Conservation (phyloP, 1,284 basidiomycete species). For the Irpex sp. region DNA sequence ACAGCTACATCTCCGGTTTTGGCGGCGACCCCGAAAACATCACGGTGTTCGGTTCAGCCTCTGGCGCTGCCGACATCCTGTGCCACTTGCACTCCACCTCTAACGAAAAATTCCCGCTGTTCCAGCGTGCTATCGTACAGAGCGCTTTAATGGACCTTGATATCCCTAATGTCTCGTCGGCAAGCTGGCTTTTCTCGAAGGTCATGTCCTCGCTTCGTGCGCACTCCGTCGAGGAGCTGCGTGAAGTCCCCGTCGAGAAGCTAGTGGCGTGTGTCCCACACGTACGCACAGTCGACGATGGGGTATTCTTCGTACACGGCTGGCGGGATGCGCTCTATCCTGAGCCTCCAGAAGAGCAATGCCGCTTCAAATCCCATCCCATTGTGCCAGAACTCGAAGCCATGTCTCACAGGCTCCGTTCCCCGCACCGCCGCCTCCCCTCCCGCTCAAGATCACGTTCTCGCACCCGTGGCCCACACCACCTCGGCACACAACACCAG, state of each 20-base stretch:
- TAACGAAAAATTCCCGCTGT: constrained; percentile 58
- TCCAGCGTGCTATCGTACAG: constrained; percentile 65
- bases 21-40: constrained; percentile 71
- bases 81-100: constrained; percentile 60
- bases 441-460: constrained; percentile 25
- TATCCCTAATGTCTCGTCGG: constrained; percentile 52
- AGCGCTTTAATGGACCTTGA: constrained; percentile 59
- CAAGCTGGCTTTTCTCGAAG: constrained; percentile 64
- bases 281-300: constrained; percentile 62
- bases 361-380: constrained; percentile 20
- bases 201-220: constrained; percentile 52
- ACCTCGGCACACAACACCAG: constrained; percentile 18
- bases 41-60: constrained; percentile 66
- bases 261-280: constrained; percentile 47
- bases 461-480: constrained; percentile 13
- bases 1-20: constrained; percentile 61
- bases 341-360: constrained; percentile 23
- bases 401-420: constrained; percentile 24
- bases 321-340: constrained; percentile 50
- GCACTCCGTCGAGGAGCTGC: constrained; percentile 55
- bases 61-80: constrained; percentile 72
- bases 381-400: constrained; percentile 23
- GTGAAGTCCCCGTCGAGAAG: constrained; percentile 49
- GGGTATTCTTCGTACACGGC: constrained; percentile 56
- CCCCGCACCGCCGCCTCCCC: constrained; percentile 7